Evolutionary conservation across 129 eudicot genomes (phyloP).

Genomic region (Solidago caesia): DNA sequence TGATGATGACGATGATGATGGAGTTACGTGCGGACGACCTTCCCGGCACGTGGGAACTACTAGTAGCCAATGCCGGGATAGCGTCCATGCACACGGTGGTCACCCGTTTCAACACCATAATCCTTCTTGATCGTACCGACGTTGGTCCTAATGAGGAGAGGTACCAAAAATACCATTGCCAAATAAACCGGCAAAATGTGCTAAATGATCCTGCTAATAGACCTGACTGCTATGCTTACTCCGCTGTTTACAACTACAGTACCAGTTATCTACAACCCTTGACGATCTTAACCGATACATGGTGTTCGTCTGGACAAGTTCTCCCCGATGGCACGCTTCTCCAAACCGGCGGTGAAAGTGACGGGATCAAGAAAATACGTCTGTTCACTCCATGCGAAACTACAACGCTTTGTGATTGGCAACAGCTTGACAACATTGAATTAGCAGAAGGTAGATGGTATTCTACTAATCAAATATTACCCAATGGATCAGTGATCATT

Average conservation of each 20-base stretch:
- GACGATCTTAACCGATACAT: slow-evolving; percentile 67
- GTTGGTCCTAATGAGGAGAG: slow-evolving; percentile 48
- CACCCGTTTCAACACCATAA: slow-evolving; percentile 72
- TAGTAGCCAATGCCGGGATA: slow-evolving; percentile 63
- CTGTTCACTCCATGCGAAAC: slow-evolving; percentile 58
- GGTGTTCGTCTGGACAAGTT: slow-evolving; percentile 93
- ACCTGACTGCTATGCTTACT: slow-evolving; percentile 69
- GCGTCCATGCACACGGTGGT: slow-evolving; percentile 95
- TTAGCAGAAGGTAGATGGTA: slow-evolving; percentile 75
- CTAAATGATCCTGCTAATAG: background rate
- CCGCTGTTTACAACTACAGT: slow-evolving; percentile 43
- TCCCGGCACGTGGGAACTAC: slow-evolving; percentile 80
- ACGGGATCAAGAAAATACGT: slow-evolving; percentile 54
- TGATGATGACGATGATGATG: slow-evolving; percentile 2
- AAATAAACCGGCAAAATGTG: slow-evolving; percentile 17
- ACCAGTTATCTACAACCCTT: slow-evolving; percentile 51
- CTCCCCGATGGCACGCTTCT: slow-evolving; percentile 86
- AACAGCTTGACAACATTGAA: slow-evolving; percentile 48
- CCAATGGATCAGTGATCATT: slow-evolving; percentile 59
- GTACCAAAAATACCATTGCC: slow-evolving; percentile 44
- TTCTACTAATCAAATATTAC: slow-evolving; percentile 66
- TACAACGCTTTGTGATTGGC: slow-evolving; percentile 58
- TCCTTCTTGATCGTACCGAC: slow-evolving; percentile 76
- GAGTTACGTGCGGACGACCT: slow-evolving; percentile 44
- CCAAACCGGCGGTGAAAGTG: slow-evolving; percentile 80